Evolutionary conservation across 1,284 basidiomycete genomes (phyloP), one percentile per base, ranked within the genome.

Genomic region (Boletus mariae): DNA sequence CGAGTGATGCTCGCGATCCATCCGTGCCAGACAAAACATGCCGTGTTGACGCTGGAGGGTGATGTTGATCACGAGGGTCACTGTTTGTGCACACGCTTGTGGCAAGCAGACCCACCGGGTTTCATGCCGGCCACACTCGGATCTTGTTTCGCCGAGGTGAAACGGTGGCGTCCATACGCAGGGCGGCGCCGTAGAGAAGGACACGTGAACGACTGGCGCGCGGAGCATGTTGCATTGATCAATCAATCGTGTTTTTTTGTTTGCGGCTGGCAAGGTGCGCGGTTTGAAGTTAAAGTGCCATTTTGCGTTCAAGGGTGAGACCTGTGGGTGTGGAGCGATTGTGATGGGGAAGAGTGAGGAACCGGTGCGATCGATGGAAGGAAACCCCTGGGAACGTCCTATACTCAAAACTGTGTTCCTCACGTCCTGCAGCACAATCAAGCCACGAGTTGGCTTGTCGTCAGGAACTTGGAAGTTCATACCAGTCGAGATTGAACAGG

Each of bases 61-160:
- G 10, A 47, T 2, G 31, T 11, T 42, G 37, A 8, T 43, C 59
- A 40, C 13, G 51, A 46, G 45, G 40, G 25, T 42, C 25, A 44
- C 15, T 15, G 12, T 26, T 23, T 4, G 10, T 40, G 38, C 13
- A 10, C 28, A 29, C 9, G 25, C 43, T 25, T 34, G 37, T 52
- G 60, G 47, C 32, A 35, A 25, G 38, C 31, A 31, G 38, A 40
- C 20, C 23, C 31, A 38, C 23, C 23, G 25, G 37, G 25, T 35
- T 31, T 44, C 38, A 26, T 9, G 40, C 38, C 4, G 17, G 23
- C 41, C 45, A 40, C 47, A 11, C 20, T 15, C 44, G 58, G 60
- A 61, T 55, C 52, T n/a, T 25, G 4, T 29, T 29, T 10, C n/a
- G n/a, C 43, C 28, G 35, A 17, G 37, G 20, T 51, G 59, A 47